Evolutionary conservation across 352 stramenopile species (phyloP).

Genomic region (Phytophthora hybrid): DNA sequence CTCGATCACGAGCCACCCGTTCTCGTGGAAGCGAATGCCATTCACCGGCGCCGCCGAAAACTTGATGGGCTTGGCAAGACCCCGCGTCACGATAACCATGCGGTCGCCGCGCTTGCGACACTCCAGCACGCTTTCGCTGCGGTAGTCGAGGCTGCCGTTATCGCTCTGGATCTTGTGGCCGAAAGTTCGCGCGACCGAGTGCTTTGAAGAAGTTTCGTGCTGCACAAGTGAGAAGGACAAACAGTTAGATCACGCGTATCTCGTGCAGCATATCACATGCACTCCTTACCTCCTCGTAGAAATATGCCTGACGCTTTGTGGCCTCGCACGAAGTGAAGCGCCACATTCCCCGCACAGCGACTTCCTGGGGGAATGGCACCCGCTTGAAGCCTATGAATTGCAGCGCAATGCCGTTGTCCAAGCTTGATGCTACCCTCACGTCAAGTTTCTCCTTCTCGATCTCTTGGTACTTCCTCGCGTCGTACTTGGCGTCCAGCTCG

Average conservation of each 20-base stretch:
- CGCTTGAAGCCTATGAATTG: constrained; percentile 44
- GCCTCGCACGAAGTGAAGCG: constrained; percentile 44
- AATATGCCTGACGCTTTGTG: constrained; percentile 38
- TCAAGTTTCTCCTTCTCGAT: constrained; percentile 34
- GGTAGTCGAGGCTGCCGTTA: constrained; percentile 42
- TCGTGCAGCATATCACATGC: not conserved
- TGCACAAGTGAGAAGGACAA: not conserved
- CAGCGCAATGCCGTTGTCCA: constrained; percentile 37
- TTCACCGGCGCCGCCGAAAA: constrained; percentile 50
- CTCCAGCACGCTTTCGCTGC: constrained; percentile 46
- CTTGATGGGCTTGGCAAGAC: constrained; percentile 50
- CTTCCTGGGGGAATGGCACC: constrained; percentile 41
- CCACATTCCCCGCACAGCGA: constrained; percentile 47
- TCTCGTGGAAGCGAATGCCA: constrained; percentile 53
- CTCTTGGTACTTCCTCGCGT: constrained; percentile 25
- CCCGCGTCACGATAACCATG: constrained; percentile 56
- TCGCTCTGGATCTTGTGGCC: constrained; percentile 49
- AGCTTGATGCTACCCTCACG: constrained; percentile 34
- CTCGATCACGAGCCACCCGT: constrained; percentile 54
- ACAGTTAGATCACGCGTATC: not conserved
- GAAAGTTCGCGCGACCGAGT: constrained; percentile 39
- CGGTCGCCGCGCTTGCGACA: constrained; percentile 46
- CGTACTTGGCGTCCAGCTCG: constrained; percentile 36
- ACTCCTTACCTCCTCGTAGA: constrained; percentile 44
- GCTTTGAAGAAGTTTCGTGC: constrained; percentile 30